Evolutionary conservation across 1,139 yeast species (phyloP).

Genomic region (Pichia sp.): DNA sequence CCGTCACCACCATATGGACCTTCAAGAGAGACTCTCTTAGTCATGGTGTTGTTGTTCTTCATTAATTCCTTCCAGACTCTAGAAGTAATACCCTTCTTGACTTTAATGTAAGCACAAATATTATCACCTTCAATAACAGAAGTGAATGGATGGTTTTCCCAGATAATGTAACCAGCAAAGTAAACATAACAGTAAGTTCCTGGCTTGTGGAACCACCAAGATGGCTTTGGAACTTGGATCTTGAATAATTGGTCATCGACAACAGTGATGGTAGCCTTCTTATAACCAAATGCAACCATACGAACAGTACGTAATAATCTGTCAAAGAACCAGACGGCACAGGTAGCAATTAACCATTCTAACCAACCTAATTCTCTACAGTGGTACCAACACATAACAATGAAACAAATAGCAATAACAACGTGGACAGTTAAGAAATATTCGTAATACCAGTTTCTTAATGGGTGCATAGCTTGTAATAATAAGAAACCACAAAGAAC

Average conservation of each 20-base stretch:
- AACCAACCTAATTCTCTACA: constrained; percentile 41
- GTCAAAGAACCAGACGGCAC: constrained; percentile 39
- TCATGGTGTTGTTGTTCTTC: constrained; percentile 17
- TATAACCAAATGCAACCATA: constrained; percentile 38
- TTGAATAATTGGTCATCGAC: constrained; percentile 40
- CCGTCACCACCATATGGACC: constrained; percentile 57
- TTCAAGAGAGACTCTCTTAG: constrained; percentile 44
- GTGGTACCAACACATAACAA: constrained; percentile 42
- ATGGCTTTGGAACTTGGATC: constrained; percentile 41
- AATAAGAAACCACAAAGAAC: constrained; percentile 40
- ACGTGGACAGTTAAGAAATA: constrained; percentile 39
- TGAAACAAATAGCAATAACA: constrained; percentile 35
- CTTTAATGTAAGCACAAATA: constrained; percentile 35
- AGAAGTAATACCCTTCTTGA: constrained; percentile 33
- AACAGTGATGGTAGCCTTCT: constrained; percentile 23
- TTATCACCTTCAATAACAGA: constrained; percentile 24
- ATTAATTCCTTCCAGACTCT: constrained; percentile 25
- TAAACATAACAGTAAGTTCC: constrained; percentile 51
- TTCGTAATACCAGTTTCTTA: constrained; percentile 50
- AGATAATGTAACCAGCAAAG: constrained; percentile 18
- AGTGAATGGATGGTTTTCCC: constrained; percentile 44
- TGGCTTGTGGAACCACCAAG: constrained; percentile 34
- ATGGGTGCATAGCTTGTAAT: constrained; percentile 42
- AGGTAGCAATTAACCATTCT: constrained; percentile 43
- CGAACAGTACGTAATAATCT: constrained; percentile 36